phyloP scores from a whole-genome alignment of 805 yeast species.

The Yarrowia sp. region DNA sequence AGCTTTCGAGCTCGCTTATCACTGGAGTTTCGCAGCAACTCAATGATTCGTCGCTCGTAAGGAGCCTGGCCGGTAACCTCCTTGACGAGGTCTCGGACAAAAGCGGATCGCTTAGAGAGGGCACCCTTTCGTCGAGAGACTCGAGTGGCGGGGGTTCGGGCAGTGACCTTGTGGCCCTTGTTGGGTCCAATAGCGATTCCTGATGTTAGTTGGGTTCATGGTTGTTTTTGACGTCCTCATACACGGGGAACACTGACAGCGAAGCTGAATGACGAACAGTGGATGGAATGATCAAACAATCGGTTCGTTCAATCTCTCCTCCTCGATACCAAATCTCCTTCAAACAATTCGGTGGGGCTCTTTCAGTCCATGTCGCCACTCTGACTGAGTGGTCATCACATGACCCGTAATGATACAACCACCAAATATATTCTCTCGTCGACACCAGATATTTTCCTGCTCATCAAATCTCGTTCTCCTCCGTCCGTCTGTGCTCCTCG shows the following conservation, averaged over 20 bases:
- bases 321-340: slow-evolving; percentile 5
- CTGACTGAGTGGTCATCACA: neutral
- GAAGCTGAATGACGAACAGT: neutral
- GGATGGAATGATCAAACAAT: neutral
- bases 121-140: slow-evolving; percentile 97
- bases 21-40: slow-evolving; percentile 99
- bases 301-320: neutral
- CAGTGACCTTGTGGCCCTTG: slow-evolving; percentile 98
- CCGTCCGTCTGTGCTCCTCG: neutral
- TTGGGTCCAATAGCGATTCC: slow-evolving; percentile 97
- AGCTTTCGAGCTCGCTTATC: slow-evolving; percentile 99
- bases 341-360: neutral
- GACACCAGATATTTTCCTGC: slow-evolving; percentile 19
- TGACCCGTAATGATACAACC: neutral
- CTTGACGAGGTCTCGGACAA: slow-evolving; percentile 93
- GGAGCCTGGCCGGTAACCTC: slow-evolving; percentile 99
- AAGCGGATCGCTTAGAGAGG: slow-evolving; percentile 91
- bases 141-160: slow-evolving; percentile 84
- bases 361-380: neutral
- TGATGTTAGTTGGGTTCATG: slow-evolving; percentile 45
- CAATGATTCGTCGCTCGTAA: slow-evolving; percentile 99
- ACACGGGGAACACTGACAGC: neutral
- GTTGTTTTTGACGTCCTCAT: neutral
- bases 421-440: slow-evolving; percentile 23
- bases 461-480: neutral